phyloP scores from a whole-genome alignment of 129 eudicot species.

The Flaveria linearis region DNA sequence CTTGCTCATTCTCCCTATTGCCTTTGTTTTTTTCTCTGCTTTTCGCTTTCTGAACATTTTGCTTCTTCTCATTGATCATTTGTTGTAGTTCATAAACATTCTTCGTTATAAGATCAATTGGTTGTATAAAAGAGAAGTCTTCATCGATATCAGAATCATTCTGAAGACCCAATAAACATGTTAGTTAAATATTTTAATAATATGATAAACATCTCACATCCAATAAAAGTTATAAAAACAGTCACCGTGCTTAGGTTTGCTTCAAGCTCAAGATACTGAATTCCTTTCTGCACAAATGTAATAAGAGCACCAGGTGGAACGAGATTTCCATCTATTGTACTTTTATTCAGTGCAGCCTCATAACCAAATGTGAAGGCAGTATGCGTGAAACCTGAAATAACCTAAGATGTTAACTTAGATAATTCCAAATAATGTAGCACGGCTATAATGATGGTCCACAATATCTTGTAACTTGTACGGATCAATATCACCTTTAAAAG shows the following conservation, averaged over 20 bases:
- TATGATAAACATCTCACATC: background rate
- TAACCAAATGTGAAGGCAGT: slow-evolving; percentile 83
- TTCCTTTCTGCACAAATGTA: slow-evolving; percentile 91
- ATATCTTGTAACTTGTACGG: background rate
- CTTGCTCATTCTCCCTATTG: slow-evolving; percentile 46
- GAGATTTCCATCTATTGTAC: slow-evolving; percentile 76
- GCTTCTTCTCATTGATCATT: slow-evolving; percentile 79
- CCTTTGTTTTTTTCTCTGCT: slow-evolving; percentile 59
- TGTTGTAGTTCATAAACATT: slow-evolving; percentile 71
- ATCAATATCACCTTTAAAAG: background rate
- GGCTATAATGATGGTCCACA: background rate
- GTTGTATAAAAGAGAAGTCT: slow-evolving; percentile 89
- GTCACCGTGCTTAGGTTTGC: slow-evolving; percentile 64
- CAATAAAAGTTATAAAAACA: slow-evolving; percentile 9
- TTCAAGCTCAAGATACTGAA: slow-evolving; percentile 88
- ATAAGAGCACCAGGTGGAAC: slow-evolving; percentile 97
- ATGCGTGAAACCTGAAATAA: slow-evolving; percentile 80
- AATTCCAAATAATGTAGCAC: background rate
- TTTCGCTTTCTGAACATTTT: slow-evolving; percentile 43
- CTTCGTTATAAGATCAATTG: slow-evolving; percentile 88
- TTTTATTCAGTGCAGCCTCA: slow-evolving; percentile 81
- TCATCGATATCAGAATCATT: slow-evolving; percentile 79
- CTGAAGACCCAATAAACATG: slow-evolving; percentile 44
- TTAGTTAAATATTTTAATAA: slow-evolving; percentile 26
- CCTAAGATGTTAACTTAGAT: slow-evolving; percentile 2